Percentiles rank a stretch among this genome's conserved stretches.
Conservation (phyloP, 176 grass and related monocot genomes). For the Juncus inflexus region DNA sequence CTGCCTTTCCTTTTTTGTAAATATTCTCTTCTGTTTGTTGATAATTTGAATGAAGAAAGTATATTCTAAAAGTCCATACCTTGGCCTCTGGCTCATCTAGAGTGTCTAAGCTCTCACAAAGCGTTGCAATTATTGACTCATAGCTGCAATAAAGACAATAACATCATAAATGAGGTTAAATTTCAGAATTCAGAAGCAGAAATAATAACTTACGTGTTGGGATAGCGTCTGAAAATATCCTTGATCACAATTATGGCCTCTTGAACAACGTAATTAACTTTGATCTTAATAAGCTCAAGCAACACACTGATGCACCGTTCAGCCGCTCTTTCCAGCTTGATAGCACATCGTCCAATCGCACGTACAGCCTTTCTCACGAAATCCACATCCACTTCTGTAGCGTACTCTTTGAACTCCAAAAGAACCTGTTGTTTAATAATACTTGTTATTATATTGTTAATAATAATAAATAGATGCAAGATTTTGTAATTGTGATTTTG, state of each 20-base stretch:
- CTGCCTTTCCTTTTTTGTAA: too few species aligned
- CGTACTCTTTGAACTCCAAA: conserved; percentile 98
- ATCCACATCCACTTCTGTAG: conserved; percentile 99
- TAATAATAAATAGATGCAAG: neutral
- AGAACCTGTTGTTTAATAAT: conserved; percentile 48
- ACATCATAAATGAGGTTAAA: conserved; percentile 15
- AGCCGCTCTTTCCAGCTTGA: conserved; percentile 95
- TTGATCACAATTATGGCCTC: conserved; percentile 99
- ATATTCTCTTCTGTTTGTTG: too few species aligned
- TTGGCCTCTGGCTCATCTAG: conserved; percentile 99
- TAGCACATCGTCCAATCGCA: conserved; percentile 95
- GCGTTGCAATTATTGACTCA: conserved; percentile 91
- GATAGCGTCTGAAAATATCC: conserved; percentile 98
- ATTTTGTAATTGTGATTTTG: conserved; percentile 19
- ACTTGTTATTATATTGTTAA: neutral
- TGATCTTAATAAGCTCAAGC: conserved; percentile 99
- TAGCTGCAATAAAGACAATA: conserved; percentile 53
- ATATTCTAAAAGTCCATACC: conserved; percentile 29
- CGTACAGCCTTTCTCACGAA: conserved; percentile 98
- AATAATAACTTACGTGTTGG: conserved; percentile 74
- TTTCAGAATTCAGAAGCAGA: neutral
- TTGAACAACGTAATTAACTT: conserved; percentile 99
- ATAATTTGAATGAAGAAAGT: too few species aligned
- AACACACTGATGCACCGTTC: conserved; percentile 94
- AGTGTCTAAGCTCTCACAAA: conserved; percentile 95